Conservation (phyloP, 225 moss, liverwort and hornwort genomes). For the Straminergon stramineum region DNA sequence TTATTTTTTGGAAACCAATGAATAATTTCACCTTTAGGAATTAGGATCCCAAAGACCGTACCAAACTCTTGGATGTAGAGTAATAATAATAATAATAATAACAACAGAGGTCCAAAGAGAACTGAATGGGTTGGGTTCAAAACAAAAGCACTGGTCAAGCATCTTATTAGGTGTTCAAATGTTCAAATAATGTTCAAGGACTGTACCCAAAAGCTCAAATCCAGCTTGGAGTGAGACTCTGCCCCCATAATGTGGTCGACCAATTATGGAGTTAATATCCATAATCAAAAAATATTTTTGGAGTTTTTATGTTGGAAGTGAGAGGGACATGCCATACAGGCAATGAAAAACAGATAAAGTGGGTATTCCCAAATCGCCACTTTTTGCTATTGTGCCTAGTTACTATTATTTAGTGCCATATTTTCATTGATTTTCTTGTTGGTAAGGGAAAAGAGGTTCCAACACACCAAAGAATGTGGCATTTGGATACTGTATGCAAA, state of each 20-base stretch:
- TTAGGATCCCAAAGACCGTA: not conserved
- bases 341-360: not conserved
- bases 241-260: not conserved
- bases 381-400: not conserved
- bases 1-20: not conserved
- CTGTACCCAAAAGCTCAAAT: not conserved
- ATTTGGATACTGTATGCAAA: not conserved
- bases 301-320: not conserved
- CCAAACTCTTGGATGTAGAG: not conserved
- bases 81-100: not conserved
- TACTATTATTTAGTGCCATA: no score
- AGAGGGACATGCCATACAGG: not conserved
- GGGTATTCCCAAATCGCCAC: not conserved
- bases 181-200: not conserved
- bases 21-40: no score
- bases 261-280: not conserved
- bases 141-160: not conserved
- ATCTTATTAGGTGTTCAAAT: not conserved
- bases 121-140: not conserved
- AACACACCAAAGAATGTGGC: rapidly evolving
- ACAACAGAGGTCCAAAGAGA: not conserved
- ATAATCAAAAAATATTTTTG: not conserved
- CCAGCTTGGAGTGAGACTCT: not conserved
- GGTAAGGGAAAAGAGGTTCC: not conserved
- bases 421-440: not conserved